These are phyloP conservation scores for Zygoascus biomembranicola DNA, from an alignment of 805 yeast species.

Conservation along the genomic window DNA sequence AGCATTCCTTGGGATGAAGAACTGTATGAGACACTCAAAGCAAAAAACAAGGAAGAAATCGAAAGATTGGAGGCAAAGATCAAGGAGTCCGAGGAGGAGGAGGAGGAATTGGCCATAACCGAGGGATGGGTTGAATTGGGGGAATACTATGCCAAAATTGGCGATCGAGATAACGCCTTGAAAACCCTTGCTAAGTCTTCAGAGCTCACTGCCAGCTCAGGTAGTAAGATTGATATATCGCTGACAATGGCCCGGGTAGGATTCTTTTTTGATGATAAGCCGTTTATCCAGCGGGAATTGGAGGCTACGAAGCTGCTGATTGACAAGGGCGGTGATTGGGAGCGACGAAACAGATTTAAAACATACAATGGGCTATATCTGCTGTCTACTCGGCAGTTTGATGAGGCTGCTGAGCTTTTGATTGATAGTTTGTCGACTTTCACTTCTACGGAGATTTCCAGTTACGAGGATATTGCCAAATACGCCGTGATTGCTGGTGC, in stretches of 20 bases:
- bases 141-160: constrained; percentile 77
- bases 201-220: constrained; percentile 75
- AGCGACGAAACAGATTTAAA: constrained; percentile 89
- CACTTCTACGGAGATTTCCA: constrained; percentile 82
- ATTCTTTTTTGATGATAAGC: constrained; percentile 77
- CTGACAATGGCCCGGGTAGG: constrained; percentile 81
- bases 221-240: constrained; percentile 79
- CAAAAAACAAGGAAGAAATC: constrained; percentile 49
- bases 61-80: constrained; percentile 38
- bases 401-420: constrained; percentile 74
- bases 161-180: constrained; percentile 68
- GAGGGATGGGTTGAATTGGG: constrained; percentile 74
- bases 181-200: constrained; percentile 61
- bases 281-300: constrained; percentile 58
- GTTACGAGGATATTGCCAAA: constrained; percentile 83
- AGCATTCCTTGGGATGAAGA: constrained; percentile 51
- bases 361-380: constrained; percentile 81
- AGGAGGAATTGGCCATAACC: constrained; percentile 78
- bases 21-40: constrained; percentile 42
- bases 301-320: constrained; percentile 67
- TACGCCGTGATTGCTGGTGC: constrained; percentile 88
- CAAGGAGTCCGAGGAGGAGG: constrained; percentile 54
- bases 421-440: constrained; percentile 92
- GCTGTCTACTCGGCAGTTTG: constrained; percentile 78
- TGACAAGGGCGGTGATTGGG: constrained; percentile 99